Base-by-base conservation (phyloP, 352 stramenopile genomes). In the Phytophthora macrochlamydospora region DNA sequence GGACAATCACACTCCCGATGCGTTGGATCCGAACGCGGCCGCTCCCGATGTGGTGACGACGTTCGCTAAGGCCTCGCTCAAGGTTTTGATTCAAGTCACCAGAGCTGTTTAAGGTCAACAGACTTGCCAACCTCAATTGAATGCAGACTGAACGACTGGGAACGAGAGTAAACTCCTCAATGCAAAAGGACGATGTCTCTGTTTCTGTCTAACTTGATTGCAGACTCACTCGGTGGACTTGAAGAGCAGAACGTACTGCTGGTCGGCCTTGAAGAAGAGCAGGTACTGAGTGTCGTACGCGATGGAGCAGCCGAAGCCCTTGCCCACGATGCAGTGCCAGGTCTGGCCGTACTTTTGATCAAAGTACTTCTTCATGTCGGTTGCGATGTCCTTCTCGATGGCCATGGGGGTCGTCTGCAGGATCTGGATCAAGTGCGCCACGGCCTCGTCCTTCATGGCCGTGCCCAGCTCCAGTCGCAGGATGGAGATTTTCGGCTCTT, bases 351-450 rank as follows among this genome's bases (percentile, higher is more conserved):
- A 93, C 65, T 97, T 98, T 73, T 98, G 98, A 78, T 99, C 97
- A 72, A 99, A 99, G 79, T 99, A 97, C 76, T 99, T 99, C 76
- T 99, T 99, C 76, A 99, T 98, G 69, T 98, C 98, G 30, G 97
- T 98, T 33, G 97, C 96, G 65, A 99, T 98, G 75, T 99, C 97
- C 80, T 98, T 93, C 60, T 93, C 79, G 33, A 93, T 93, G n/a
- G 71, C 72, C 28, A 71, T 68, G 46, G 71, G 61, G 24, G 68
- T 81, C 43, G 66, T 38, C 57, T 81, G 74, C 31, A 85, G 48
- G 50, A 80, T 67, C 55, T 81, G 63, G 51, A 71, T 68, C 28
- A 83, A 67, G 53, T 87, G 70, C 40, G 65, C 37, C 32, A 94
- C 78, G 7, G 83, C 84, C 31, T 93, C 85, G 63, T 94, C 83